phyloP scores from a whole-genome alignment of 2,329 filamentous ascomycete genomes.

The Botryotinia narcissicola region DNA sequence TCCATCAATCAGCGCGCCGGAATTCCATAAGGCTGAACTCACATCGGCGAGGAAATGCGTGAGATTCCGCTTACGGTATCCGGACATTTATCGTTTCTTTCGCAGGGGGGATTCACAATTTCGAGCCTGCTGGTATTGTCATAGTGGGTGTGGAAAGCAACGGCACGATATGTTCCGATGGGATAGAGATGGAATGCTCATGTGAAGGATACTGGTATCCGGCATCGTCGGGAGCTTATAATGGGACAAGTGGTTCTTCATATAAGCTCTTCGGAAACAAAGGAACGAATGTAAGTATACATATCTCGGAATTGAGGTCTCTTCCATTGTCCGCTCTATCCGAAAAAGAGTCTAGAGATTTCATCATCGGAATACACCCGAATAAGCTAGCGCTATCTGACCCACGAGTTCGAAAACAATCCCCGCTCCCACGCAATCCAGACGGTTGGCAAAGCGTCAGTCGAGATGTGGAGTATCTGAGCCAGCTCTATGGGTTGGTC shows the following conservation, averaged over 20 bases:
- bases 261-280: background rate
- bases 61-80: background rate
- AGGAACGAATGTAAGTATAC: background rate
- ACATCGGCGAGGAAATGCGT: constrained; percentile 5
- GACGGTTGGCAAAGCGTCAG: background rate
- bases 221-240: background rate
- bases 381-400: background rate
- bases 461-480: background rate
- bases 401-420: background rate
- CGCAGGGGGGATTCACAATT: background rate
- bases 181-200: background rate
- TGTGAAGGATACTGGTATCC: background rate
- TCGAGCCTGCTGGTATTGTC: background rate
- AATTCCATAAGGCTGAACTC: background rate
- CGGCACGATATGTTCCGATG: background rate
- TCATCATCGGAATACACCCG: background rate
- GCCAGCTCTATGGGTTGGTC: background rate
- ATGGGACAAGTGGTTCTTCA: background rate
- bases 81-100: background rate
- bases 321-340: background rate
- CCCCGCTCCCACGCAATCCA: background rate
- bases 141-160: background rate
- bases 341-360: background rate
- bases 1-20: background rate
- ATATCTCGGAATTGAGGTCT: background rate